Percentiles rank a stretch among this genome's conserved stretches.
phyloP scores from a whole-genome alignment of 2,329 filamentous ascomycete species.

The Trichoderma koningii region DNA sequence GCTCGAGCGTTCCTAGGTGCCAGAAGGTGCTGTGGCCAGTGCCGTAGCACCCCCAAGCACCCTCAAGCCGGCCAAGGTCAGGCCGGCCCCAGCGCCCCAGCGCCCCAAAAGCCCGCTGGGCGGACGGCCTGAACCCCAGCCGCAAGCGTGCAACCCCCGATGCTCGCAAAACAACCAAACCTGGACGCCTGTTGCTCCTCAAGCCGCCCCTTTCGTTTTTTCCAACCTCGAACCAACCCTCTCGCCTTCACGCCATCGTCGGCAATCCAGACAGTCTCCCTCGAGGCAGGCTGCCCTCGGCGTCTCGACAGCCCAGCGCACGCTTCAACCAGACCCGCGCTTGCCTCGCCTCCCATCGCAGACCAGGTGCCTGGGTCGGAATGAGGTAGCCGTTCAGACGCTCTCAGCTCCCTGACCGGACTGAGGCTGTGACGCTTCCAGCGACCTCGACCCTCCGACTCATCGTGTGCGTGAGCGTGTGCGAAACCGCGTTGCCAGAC shows the following conservation, averaged over 20 bases:
- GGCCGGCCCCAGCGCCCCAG: constrained; percentile 20
- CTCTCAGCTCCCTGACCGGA: constrained; percentile 63
- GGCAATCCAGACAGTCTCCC: constrained; percentile 14
- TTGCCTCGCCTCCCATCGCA: constrained; percentile 19
- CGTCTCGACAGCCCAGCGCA: constrained; percentile 20
- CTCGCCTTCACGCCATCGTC: constrained; percentile 26
- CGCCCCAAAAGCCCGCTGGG: constrained; percentile 7
- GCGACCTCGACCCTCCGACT: constrained; percentile 25
- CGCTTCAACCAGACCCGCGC: constrained; percentile 25
- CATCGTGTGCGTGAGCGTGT: neutral
- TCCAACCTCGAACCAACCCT: neutral
- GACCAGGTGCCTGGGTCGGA: constrained; percentile 42
- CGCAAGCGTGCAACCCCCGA: constrained; percentile 26
- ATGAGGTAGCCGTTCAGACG: constrained; percentile 60
- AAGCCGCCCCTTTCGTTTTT: constrained; percentile 28
- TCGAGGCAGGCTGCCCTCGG: constrained; percentile 27
- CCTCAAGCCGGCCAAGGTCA: neutral
- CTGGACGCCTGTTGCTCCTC: constrained; percentile 9
- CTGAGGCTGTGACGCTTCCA: constrained; percentile 47
- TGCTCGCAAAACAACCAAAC: constrained; percentile 26
- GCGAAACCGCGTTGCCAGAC: constrained; percentile 4
- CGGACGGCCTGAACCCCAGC: no score
- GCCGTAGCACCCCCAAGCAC: constrained; percentile 2
- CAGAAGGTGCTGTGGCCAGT: constrained; percentile 1
- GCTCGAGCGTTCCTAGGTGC: constrained; percentile 4